Base-by-base conservation (phyloP, 2,329 filamentous ascomycete species). In the Arthrobotrys entomopaga region DNA sequence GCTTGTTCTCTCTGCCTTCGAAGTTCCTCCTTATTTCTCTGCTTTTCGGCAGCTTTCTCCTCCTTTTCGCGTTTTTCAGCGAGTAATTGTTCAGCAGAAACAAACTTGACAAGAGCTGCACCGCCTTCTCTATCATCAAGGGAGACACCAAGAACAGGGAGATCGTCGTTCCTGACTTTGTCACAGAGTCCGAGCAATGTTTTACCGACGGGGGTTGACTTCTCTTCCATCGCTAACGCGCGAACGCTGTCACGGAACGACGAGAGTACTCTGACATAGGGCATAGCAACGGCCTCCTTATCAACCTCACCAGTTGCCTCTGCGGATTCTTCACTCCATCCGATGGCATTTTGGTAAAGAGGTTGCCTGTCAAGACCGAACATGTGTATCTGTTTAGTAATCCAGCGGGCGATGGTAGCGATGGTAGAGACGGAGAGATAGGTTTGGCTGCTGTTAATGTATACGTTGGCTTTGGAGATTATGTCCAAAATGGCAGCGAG, bases 101-200 rank as follows among this genome's bases (percentile, higher is more conserved):
- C 83, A 72, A 88, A 88, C 78, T 88, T 88, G 75, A 97, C 89
- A 34, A 97, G 85, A 0, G 92, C 92, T 0, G 87, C 89, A 80
- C 65, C 83, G 76, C 82, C 83, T 22, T 87, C 85, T 57, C 92
- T 87, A 79, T 97, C 93, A 80, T 97, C 93, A 0, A 97, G 88
- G 79, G 96, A 96, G 69, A 97, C 90, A 42, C 90, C 91, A 0
- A 96, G 83, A 69, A 93, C 89, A 78, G 91, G 93, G 10, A 97
- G 87, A 66, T 93, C 88, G 8, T 88, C 85, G 80, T 97, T 91
- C 60, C 93, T 90, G 49, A 97, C 87, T 16, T 87, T 85, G 80
- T 96, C 94, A 77, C 90, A 95, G 53, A 96, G 86, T 0, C 84
- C 82, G 0, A 97, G 87, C 42, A 95, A 88, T 2, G 90, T 86